Conservation (phyloP, 768 basidiomycete genomes). For the Guyanaporus albipodus region DNA sequence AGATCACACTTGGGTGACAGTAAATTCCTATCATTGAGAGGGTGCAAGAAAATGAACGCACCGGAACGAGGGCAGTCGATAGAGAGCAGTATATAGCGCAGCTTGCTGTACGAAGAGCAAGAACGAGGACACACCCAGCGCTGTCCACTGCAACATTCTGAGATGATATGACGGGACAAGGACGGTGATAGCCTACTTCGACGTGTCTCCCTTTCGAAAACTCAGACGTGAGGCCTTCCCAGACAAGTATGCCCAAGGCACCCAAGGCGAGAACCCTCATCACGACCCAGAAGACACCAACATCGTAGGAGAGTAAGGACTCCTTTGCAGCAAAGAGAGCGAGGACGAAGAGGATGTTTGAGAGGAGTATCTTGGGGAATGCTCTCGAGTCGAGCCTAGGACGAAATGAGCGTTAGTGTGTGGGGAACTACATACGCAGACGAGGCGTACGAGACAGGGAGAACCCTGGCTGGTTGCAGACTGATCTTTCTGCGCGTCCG, state of each 20-base stretch:
- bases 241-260: slow-evolving; percentile 59
- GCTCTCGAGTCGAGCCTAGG: slow-evolving; percentile 51
- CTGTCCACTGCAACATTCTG: slow-evolving; percentile 55
- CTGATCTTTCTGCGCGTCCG: slow-evolving; percentile 63
- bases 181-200: slow-evolving; percentile 46
- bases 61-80: slow-evolving; percentile 65
- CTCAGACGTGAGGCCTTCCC: slow-evolving; percentile 56
- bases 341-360: slow-evolving; percentile 61
- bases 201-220: slow-evolving; percentile 50
- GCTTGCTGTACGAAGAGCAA: slow-evolving; percentile 66
- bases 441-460: slow-evolving; percentile 49
- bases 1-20: slow-evolving; percentile 48
- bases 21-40: background rate
- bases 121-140: slow-evolving; percentile 62
- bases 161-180: background rate
- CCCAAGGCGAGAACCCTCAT: slow-evolving; percentile 70
- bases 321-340: slow-evolving; percentile 63
- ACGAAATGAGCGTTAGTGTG: no score
- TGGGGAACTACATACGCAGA: background rate
- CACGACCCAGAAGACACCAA: slow-evolving; percentile 72
- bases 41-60: slow-evolving; percentile 30
- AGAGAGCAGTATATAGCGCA: slow-evolving; percentile 63
- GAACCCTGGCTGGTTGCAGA: slow-evolving; percentile 51
- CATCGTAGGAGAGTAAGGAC: slow-evolving; percentile 60
- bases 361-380: slow-evolving; percentile 53